A percentile compares a stretch with the other conserved stretches of the same genome.
These are phyloP conservation scores for Coemansia sp. DNA, from an alignment of 192 early-diverging fungal genomes.

Conservation along the genomic window DNA sequence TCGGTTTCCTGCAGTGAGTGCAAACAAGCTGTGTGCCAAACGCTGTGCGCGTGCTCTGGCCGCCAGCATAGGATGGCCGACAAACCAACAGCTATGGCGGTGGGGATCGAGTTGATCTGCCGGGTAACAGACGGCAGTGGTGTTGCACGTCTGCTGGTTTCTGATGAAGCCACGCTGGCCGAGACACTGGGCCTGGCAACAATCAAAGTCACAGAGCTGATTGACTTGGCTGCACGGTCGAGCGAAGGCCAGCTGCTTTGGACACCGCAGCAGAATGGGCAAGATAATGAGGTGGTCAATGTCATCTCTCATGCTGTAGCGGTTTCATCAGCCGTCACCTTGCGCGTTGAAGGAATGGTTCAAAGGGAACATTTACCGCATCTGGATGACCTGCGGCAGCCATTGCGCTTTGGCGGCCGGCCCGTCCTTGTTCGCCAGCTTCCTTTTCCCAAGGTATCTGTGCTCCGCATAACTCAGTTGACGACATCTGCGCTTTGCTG, in stretches of 20 bases:
- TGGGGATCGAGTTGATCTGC: conserved; percentile 12
- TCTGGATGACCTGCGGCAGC: conserved; percentile 14
- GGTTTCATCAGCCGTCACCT: background rate
- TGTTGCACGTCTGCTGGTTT: conserved; percentile 10
- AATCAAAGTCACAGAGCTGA: conserved; percentile 8
- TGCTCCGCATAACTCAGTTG: conserved; percentile 8
- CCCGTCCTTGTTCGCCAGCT: conserved; percentile 8
- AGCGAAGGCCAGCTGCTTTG: conserved; percentile 33
- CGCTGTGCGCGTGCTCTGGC: conserved; percentile 25
- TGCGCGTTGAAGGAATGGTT: conserved; percentile 16
- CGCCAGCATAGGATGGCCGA: conserved; percentile 10
- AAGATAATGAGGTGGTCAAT: background rate
- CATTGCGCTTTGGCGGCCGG: conserved; percentile 28
- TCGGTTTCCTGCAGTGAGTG: conserved; percentile 16
- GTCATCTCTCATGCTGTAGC: conserved; percentile 11
- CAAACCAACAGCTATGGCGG: background rate
- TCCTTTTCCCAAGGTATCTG: conserved; percentile 12
- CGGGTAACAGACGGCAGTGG: conserved; percentile 44
- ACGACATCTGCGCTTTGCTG: conserved; percentile 17
- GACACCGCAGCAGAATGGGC: conserved; percentile 7
- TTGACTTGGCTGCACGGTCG: conserved; percentile 20
- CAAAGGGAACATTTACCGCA: background rate
- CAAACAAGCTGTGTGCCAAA: conserved; percentile 14
- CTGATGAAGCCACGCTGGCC: background rate
- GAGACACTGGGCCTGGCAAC: conserved; percentile 6